Base-by-base conservation (phyloP, 139 green algal species). In the Chlorella sp. region DNA sequence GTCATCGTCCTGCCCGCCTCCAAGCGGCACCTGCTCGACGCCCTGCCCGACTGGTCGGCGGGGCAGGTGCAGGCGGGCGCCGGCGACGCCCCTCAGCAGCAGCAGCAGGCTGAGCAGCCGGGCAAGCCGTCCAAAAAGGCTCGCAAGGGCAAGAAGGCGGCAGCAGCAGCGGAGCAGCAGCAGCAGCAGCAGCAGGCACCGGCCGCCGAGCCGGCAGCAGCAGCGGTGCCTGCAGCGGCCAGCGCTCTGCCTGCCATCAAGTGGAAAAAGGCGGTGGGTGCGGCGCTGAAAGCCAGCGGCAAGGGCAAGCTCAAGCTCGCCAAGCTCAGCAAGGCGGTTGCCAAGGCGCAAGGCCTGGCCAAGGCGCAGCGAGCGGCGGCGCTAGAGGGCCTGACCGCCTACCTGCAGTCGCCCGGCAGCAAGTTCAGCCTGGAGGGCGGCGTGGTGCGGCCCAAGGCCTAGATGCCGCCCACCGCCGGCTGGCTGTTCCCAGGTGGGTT, bases 1-100 rank as follows among this genome's bases (percentile, higher is more conserved):
- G 84, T 86, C 38, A 84, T 81, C 56, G 36, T 89, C 26, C 32
- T 89, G 56, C 72, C 84, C 11, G n/a, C 69, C 69, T 83, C 78
- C 76, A 89, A 85, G 68, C 70, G 41, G 13, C 68, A 86, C 32
- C 81, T 79, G 70, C 70, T 81, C 19, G 58, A 75, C 56, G 30
- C 41, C 30, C 64, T 85, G 80, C 46, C 56, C n/a, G 62, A 51
- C 44, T 41, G 5, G 56, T 41, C 43, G 22, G 14, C 76, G 9
- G 48, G 43, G 51, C 44, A 76, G 60, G 34, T 48, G 68, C 60
- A 62, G 30, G n/a, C 20, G 19, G 46, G 62, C 36, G 44, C n/a
- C 32, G 34, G 44, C 3, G 44, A 40, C 20, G 68, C 46, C 36
- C 58, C 74, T 58, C 77, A 64, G 80, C 68, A 32, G 48, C 73